phyloP scores from a whole-genome alignment of 805 yeast species.

The Myxozyma neotropica region DNA sequence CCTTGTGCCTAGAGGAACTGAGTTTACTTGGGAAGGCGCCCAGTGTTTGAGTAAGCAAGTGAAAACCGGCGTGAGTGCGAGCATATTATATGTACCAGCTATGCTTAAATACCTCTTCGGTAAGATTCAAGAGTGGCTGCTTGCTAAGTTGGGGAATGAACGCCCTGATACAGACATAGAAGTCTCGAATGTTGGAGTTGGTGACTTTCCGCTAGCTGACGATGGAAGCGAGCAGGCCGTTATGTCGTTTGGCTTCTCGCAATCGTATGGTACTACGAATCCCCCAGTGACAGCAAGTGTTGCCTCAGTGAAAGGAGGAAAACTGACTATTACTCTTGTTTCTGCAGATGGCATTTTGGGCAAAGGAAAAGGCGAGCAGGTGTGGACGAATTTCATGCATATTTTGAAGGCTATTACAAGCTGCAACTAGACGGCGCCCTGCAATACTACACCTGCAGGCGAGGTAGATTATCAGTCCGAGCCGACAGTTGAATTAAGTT shows the following conservation, averaged over 20 bases:
- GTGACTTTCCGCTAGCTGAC: background rate
- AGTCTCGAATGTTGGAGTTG: constrained; percentile 21
- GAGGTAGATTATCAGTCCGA: background rate
- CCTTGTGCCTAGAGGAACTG: background rate
- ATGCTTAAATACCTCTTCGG: constrained; percentile 12
- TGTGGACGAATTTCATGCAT: background rate
- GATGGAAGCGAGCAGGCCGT: background rate
- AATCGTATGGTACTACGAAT: constrained; percentile 9
- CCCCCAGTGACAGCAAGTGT: constrained; percentile 1
- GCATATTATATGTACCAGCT: background rate
- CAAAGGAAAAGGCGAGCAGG: constrained; percentile 13
- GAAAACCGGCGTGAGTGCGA: background rate
- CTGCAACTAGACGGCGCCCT: background rate
- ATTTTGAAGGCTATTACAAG: background rate
- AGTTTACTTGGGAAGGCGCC: constrained; percentile 13
- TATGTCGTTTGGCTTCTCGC: constrained; percentile 12
- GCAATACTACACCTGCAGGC: background rate
- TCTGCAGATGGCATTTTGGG: constrained; percentile 16
- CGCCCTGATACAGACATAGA: background rate
- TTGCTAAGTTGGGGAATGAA: background rate
- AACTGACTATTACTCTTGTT: constrained; percentile 8
- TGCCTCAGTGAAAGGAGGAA: constrained; percentile 14
- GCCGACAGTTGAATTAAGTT: no score
- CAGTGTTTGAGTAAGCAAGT: background rate
- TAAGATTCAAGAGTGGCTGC: constrained; percentile 7